Evolutionary conservation across 2,329 filamentous ascomycete genomes (phyloP), one percentile per base, ranked within the genome.

Genomic region (Calonectria pauciramosa): DNA sequence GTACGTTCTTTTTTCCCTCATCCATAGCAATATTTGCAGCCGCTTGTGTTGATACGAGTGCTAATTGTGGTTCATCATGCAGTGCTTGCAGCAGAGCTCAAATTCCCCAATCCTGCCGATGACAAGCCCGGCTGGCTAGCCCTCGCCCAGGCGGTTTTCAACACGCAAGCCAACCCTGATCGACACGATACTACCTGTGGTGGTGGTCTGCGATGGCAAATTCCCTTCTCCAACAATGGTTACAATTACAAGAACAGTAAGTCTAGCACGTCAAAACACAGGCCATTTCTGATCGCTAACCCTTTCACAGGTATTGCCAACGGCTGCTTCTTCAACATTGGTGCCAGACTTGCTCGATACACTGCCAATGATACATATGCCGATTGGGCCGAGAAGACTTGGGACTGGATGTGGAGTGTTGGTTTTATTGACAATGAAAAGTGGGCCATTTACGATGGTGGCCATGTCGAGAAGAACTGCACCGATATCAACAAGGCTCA

Each of bases 121-220:
- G 86, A 87, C 70, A 81, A 89, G 71, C 88, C 90, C 1, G 84
- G 88, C 34, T 91, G 90, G 86, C 84, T 91, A 9, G 87, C 90
- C 20, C 87, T 94, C 14, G 92, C 90, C 1, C 89, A 92, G 80
- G 90, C 89, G 44, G 91, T 94, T 23, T 96, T 91, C 80, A 92
- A 93, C 78, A 89, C 88, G 1, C 86, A 88, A 67, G 90, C 89
- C 3, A 82, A 81, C 26, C 85, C 87, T 2, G 88, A 91, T 59
- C 93, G 93, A 86, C 92, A 94, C 80, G 88, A 88, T 11, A 83
- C 86, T 0, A 84, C 84, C 0, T 88, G 87, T 23, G 91, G 91
- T 73, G 90, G 89, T 56, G 94, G 94, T 26, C 84, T 96, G 76
- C 89, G 93, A 78, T 95, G 94, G 94, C 94, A 96, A 86, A 94